phyloP scores from a whole-genome alignment of 352 stramenopile species.

The Pythium myriotylum region DNA sequence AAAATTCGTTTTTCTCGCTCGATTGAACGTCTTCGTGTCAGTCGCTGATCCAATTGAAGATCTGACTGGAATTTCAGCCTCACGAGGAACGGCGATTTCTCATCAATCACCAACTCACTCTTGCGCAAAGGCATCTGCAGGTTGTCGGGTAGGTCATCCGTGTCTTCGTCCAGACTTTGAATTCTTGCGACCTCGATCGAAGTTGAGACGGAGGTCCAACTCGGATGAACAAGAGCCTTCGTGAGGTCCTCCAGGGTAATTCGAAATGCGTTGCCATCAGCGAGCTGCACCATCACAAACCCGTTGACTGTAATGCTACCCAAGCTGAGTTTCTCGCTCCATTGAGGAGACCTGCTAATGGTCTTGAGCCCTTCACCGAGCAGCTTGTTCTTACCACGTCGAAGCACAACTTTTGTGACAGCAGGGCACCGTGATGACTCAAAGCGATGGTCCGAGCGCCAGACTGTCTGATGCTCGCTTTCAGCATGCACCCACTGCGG shows the following conservation, averaged over 20 bases:
- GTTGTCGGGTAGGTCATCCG: conserved; percentile 4
- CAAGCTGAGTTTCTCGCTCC: conserved; percentile 40
- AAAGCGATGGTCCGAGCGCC: conserved; percentile 39
- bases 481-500: conserved; percentile 45
- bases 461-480: conserved; percentile 33
- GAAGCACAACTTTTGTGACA: conserved; percentile 30
- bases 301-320: conserved; percentile 23
- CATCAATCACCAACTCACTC: conserved; percentile 6
- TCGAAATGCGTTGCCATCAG: conserved; percentile 34
- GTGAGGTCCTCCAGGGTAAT: conserved; percentile 40
- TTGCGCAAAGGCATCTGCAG: conserved; percentile 3
- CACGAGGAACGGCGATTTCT: conserved; percentile 30
- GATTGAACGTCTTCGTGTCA: conserved; percentile 8
- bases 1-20: conserved; percentile 21
- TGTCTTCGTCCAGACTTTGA: conserved; percentile 15
- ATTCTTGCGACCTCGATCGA: conserved; percentile 28
- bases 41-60: conserved; percentile 32
- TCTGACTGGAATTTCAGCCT: conserved; percentile 36
- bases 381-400: background rate
- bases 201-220: conserved; percentile 23
- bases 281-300: conserved; percentile 28
- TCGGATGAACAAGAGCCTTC: conserved; percentile 28
- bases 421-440: conserved; percentile 36
- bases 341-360: conserved; percentile 15
- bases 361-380: background rate